Percentiles rank a stretch among this genome's conserved stretches.
phyloP scores from a whole-genome alignment of 768 basidiomycete genomes.

The Amyloporia xantha region DNA sequence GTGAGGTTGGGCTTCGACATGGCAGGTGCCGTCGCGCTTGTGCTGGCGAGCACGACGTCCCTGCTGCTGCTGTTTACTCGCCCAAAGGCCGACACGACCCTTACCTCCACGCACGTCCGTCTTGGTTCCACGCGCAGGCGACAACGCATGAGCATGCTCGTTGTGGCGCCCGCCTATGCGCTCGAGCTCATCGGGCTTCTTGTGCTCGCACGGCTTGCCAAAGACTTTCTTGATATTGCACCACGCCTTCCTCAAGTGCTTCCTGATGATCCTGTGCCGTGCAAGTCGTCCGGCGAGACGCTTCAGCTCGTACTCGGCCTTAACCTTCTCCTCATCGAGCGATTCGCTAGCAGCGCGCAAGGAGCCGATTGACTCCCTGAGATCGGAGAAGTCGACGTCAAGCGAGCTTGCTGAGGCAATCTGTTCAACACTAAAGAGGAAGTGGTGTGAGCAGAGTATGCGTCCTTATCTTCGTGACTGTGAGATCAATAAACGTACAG shows the following conservation, averaged over 20 bases:
- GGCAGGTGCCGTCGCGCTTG: neutral
- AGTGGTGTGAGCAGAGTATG: neutral
- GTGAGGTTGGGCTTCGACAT: neutral
- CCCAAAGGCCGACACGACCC: conserved; percentile 22
- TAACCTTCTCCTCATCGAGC: conserved; percentile 53
- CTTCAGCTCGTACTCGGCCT: conserved; percentile 47
- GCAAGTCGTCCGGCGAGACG: conserved; percentile 34
- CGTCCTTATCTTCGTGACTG: neutral
- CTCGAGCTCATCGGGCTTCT: conserved; percentile 18
- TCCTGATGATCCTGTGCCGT: conserved; percentile 7
- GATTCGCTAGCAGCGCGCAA: conserved; percentile 45
- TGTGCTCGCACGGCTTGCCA: conserved; percentile 29
- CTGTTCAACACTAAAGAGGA: conserved; percentile 11
- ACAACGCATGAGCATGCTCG: conserved; percentile 1
- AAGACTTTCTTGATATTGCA: conserved; percentile 36
- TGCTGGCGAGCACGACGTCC: conserved; percentile 6
- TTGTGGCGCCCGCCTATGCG: conserved; percentile 19
- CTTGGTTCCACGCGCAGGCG: neutral
- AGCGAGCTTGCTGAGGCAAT: conserved; percentile 20
- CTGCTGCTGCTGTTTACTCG: conserved; percentile 23
- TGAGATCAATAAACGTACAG: conserved; percentile 28
- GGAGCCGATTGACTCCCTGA: conserved; percentile 40
- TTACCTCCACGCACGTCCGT: conserved; percentile 3
- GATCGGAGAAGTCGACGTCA: conserved; percentile 31
- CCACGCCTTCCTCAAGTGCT: conserved; percentile 14